Conservation (phyloP, 495 filamentous ascomycete genomes). For the Lichenothelia convexa region DNA sequence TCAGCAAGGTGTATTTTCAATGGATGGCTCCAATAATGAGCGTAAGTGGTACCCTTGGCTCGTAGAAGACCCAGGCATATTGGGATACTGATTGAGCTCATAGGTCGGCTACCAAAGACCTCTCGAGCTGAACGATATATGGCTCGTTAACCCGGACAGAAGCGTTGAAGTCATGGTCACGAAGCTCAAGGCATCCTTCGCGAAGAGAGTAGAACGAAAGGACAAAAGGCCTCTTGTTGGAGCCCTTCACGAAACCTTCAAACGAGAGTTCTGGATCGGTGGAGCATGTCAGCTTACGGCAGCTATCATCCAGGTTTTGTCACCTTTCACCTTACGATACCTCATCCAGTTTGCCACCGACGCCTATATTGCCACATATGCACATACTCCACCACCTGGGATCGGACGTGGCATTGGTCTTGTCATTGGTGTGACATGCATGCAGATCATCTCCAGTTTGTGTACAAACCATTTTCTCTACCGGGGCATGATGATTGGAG, state of each 20-base stretch:
- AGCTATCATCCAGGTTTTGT: slow-evolving; percentile 52
- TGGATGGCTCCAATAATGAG: slow-evolving; percentile 55
- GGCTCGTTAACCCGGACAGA: slow-evolving; percentile 66
- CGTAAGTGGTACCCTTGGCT: slow-evolving; percentile 22
- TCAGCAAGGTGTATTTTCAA: slow-evolving; percentile 41
- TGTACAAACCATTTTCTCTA: slow-evolving; percentile 27
- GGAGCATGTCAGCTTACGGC: slow-evolving; percentile 57
- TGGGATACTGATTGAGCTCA: background rate
- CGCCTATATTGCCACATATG: slow-evolving; percentile 45
- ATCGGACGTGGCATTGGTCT: slow-evolving; percentile 22
- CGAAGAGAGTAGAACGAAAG: slow-evolving; percentile 42
- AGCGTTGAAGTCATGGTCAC: slow-evolving; percentile 46
- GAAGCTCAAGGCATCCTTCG: slow-evolving; percentile 47
- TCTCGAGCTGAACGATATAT: slow-evolving; percentile 71
- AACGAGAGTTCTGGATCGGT: slow-evolving; percentile 67
- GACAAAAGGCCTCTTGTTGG: slow-evolving; percentile 57
- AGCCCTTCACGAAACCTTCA: slow-evolving; percentile 77
- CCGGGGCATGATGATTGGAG: slow-evolving; percentile 24
- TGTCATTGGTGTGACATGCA: slow-evolving; percentile 21
- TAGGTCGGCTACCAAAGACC: slow-evolving; percentile 66
- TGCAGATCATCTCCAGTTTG: slow-evolving; percentile 22
- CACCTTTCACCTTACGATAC: slow-evolving; percentile 33
- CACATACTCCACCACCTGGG: slow-evolving; percentile 12
- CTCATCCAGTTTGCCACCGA: slow-evolving; percentile 30
- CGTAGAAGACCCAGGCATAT: slow-evolving; percentile 5